These are phyloP conservation scores for Fistulifera solaris DNA, from an alignment of 108 stramenopile genomes.

Conservation along the genomic window DNA sequence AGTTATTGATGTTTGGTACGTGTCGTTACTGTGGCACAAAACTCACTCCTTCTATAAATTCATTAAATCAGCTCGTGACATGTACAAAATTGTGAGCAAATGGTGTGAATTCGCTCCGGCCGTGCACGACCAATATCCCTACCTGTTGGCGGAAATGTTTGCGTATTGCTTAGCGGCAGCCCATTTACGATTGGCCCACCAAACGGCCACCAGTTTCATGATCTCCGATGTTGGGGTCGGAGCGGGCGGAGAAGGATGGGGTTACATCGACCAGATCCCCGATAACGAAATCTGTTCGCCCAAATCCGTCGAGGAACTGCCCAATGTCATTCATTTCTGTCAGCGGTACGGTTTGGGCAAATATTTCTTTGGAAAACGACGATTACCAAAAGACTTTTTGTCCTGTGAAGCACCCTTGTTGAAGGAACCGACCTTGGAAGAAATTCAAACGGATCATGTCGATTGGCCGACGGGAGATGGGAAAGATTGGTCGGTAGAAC, in stretches of 20 bases:
- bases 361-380: slow-evolving; percentile 58
- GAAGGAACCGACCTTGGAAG: slow-evolving; percentile 41
- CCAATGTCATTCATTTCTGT: slow-evolving; percentile 72
- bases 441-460: background rate
- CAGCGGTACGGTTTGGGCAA: slow-evolving; percentile 61
- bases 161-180: slow-evolving; percentile 68
- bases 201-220: slow-evolving; percentile 39
- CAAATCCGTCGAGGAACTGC: slow-evolving; percentile 17
- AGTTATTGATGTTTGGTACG: background rate
- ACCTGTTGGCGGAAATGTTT: slow-evolving; percentile 70
- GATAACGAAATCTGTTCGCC: slow-evolving; percentile 15
- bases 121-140: slow-evolving; percentile 46
- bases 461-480: background rate
- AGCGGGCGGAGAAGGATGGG: slow-evolving; percentile 66
- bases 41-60: no score
- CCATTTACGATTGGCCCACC: slow-evolving; percentile 40
- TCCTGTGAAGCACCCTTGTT: slow-evolving; percentile 60
- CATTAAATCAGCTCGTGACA: slow-evolving; percentile 27
- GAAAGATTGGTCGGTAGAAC: background rate
- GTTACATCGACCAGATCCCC: slow-evolving; percentile 29
- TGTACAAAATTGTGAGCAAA: slow-evolving; percentile 55
- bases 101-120: slow-evolving; percentile 71
- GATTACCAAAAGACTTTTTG: slow-evolving; percentile 48
- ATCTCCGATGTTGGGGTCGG: slow-evolving; percentile 19
- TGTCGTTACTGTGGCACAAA: no score